These are phyloP conservation scores for Phytopythium helicoides DNA, from an alignment of 352 stramenopile genomes.

Conservation along the genomic window DNA sequence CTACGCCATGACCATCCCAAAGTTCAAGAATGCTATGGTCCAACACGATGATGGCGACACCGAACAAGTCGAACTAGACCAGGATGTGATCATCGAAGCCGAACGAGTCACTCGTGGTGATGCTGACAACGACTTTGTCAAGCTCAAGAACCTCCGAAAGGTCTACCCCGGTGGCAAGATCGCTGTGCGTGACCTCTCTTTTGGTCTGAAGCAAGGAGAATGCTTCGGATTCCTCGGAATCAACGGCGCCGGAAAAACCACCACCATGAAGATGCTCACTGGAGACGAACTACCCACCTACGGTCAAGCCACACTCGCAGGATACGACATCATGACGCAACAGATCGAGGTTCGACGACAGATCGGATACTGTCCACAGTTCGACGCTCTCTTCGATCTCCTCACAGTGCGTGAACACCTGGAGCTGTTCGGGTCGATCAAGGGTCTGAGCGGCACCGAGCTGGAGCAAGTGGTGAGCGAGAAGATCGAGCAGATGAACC, in stretches of 20 bases:
- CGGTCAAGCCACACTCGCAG: slow-evolving; percentile 47
- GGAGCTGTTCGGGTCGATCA: slow-evolving; percentile 88
- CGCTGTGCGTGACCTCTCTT: slow-evolving; percentile 73
- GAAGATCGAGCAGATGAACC: slow-evolving; percentile 85
- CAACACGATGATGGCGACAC: not conserved
- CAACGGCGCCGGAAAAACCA: slow-evolving; percentile 95
- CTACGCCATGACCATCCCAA: slow-evolving; percentile 51
- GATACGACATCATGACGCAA: slow-evolving; percentile 75
- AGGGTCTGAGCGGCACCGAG: slow-evolving; percentile 43
- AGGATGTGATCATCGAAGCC: slow-evolving; percentile 7
- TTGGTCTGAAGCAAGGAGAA: slow-evolving; percentile 80
- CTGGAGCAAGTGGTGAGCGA: slow-evolving; percentile 61
- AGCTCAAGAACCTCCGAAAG: slow-evolving; percentile 36
- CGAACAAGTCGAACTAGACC: not conserved
- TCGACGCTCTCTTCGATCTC: slow-evolving; percentile 77
- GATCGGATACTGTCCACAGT: slow-evolving; percentile 94
- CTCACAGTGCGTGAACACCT: slow-evolving; percentile 84
- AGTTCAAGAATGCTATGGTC: slow-evolving; percentile 28
- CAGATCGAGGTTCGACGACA: slow-evolving; percentile 67
- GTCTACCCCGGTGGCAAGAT: slow-evolving; percentile 64
- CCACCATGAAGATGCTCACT: slow-evolving; percentile 96
- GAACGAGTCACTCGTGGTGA: slow-evolving; percentile 1
- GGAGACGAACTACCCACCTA: slow-evolving; percentile 73
- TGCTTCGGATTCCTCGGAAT: slow-evolving; percentile 95
- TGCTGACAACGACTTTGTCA: slow-evolving; percentile 30